phyloP scores from a whole-genome alignment of 1,284 basidiomycete species.

The Fomitopsis pinicola region DNA sequence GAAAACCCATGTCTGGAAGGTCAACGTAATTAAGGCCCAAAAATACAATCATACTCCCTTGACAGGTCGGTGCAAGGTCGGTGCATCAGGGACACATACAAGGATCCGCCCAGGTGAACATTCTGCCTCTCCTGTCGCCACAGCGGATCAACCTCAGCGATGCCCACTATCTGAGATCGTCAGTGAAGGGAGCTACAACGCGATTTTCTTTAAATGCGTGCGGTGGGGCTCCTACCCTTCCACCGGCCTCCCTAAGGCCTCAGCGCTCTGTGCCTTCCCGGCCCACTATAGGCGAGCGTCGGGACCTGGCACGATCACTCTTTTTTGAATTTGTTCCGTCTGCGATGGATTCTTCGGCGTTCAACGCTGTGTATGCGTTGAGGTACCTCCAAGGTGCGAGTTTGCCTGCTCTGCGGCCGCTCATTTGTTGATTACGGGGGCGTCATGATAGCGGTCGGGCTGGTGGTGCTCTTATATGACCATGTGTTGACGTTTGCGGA shows the following conservation, averaged over 20 bases:
- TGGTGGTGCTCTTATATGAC: slow-evolving; percentile 41
- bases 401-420: background rate
- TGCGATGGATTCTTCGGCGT: slow-evolving; percentile 6
- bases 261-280: background rate
- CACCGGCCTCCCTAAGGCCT: background rate
- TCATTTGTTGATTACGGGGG: background rate
- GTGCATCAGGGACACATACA: no score
- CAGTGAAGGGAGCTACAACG: background rate
- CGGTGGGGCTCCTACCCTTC: background rate
- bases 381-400: slow-evolving; percentile 4
- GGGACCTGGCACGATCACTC: background rate
- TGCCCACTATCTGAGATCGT: background rate
- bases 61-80: no score
- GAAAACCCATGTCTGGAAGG: no score
- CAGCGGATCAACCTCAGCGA: background rate
- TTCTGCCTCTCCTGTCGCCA: background rate
- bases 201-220: background rate
- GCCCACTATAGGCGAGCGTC: background rate
- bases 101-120: background rate
- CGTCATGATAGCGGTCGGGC: slow-evolving; percentile 19
- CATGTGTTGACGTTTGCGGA: slow-evolving; percentile 41
- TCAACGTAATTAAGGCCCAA: no score
- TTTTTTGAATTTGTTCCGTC: background rate
- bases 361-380: slow-evolving; percentile 12
- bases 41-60: no score